phyloP scores from a whole-genome alignment of 2,329 filamentous ascomycete species.

The Lachnellula cervina region DNA sequence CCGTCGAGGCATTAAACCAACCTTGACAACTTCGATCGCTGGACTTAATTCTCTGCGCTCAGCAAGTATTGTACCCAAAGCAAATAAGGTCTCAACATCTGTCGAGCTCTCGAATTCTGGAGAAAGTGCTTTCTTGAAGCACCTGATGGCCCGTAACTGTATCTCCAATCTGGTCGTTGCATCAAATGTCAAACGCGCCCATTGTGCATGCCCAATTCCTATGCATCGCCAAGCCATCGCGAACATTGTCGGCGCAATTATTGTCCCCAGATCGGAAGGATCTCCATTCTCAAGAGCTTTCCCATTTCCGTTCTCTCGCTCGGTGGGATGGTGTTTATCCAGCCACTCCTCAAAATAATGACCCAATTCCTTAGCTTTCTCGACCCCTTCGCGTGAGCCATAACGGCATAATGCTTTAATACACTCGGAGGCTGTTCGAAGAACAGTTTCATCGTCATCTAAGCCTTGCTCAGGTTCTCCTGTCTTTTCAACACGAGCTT shows the following conservation, averaged over 20 bases:
- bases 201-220: conserved; percentile 79
- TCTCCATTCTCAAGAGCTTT: conserved; percentile 16
- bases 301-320: conserved; percentile 15
- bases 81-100: conserved; percentile 74
- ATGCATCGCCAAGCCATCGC: conserved; percentile 77
- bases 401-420: conserved; percentile 79
- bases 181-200: conserved; percentile 78
- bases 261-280: conserved; percentile 16
- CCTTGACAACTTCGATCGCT: conserved; percentile 78
- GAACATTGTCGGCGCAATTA: conserved; percentile 56
- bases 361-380: conserved; percentile 71
- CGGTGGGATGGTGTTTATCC: conserved; percentile 45
- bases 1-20: conserved; percentile 61
- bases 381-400: conserved; percentile 66
- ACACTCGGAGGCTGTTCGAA: conserved; percentile 75
- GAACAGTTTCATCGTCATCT: conserved; percentile 71
- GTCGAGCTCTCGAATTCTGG: conserved; percentile 60
- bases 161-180: conserved; percentile 65
- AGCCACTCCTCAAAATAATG: conserved; percentile 71
- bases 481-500: conserved; percentile 75
- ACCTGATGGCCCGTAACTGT: conserved; percentile 71
- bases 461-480: conserved; percentile 65
- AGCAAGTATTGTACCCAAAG: conserved; percentile 77
- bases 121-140: conserved; percentile 67
- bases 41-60: conserved; percentile 76